These are phyloP conservation scores for Syzygium malaccense DNA, from an alignment of 441 rosid genomes.

Conservation along the genomic window DNA sequence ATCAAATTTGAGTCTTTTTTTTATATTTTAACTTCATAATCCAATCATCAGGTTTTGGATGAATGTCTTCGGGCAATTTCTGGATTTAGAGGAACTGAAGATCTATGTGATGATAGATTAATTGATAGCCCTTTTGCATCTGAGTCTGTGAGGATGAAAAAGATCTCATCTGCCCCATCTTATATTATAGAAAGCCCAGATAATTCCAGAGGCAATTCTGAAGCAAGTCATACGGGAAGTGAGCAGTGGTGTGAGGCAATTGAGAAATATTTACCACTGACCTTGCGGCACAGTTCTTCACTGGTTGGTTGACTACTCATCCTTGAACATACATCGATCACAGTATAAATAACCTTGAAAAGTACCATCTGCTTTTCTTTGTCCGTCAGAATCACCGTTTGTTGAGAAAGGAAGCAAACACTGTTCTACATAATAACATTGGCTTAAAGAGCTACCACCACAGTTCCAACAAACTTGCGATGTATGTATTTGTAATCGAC, in stretches of 20 bases:
- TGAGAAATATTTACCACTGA: conserved; percentile 56
- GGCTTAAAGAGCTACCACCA: background rate
- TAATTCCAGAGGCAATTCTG: conserved; percentile 30
- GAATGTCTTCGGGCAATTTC: conserved; percentile 84
- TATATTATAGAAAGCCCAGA: conserved; percentile 39
- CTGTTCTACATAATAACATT: background rate
- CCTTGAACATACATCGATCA: background rate
- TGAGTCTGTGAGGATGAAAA: conserved; percentile 66
- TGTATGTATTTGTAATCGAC: background rate
- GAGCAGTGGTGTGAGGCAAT: conserved; percentile 72
- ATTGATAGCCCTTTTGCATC: conserved; percentile 71
- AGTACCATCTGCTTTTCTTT: background rate
- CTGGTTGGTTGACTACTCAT: conserved; percentile 48
- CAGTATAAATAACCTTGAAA: background rate
- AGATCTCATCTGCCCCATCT: conserved; percentile 85
- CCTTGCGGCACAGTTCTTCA: conserved; percentile 57
- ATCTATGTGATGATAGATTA: conserved; percentile 53
- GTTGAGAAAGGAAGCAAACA: background rate
- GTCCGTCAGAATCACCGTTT: background rate
- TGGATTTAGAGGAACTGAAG: conserved; percentile 94
- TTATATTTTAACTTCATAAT: background rate
- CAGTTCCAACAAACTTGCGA: background rate
- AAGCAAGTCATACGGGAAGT: conserved; percentile 37
- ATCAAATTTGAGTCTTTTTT: background rate
- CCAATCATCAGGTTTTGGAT: conserved; percentile 63